A percentile compares a stretch with the other conserved stretches of the same genome.
Conservation (phyloP, 2,329 filamentous ascomycete species). For the Pyricularia pennisetigena region DNA sequence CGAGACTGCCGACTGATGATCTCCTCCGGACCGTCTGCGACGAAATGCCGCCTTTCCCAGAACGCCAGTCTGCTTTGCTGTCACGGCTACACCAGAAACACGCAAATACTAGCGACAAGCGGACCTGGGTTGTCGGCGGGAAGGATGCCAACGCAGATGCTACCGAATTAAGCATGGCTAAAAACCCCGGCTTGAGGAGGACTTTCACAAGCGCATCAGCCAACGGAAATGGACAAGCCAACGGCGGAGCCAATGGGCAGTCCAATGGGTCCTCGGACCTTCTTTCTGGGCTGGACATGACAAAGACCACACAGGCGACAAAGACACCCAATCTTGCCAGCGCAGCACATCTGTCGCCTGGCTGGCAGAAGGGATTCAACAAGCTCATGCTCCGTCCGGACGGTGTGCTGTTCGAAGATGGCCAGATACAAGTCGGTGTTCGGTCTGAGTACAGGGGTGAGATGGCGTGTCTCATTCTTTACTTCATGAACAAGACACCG, state of each 20-base stretch:
- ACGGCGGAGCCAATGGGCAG: conserved; percentile 41
- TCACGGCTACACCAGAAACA: conserved; percentile 93
- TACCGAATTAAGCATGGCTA: conserved; percentile 69
- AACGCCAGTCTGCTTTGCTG: conserved; percentile 82
- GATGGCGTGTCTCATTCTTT: conserved; percentile 88
- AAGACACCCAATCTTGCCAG: conserved; percentile 81
- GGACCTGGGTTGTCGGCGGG: conserved; percentile 95
- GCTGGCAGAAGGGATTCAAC: conserved; percentile 88
- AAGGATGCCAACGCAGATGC: conserved; percentile 85
- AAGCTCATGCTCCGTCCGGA: conserved; percentile 69
- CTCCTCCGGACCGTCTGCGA: conserved; percentile 89
- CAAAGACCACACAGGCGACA: conserved; percentile 43
- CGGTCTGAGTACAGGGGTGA: conserved; percentile 93
- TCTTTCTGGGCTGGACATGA: conserved; percentile 75
- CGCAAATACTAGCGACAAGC: conserved; percentile 83
- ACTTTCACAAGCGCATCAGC: conserved; percentile 55
- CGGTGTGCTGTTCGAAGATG: conserved; percentile 89
- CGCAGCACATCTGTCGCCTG: conserved; percentile 83
- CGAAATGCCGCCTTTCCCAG: conserved; percentile 97
- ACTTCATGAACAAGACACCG: conserved; percentile 90
- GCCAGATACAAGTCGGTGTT: conserved; percentile 84
- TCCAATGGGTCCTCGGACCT: conserved; percentile 34
- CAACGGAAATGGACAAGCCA: conserved; percentile 32
- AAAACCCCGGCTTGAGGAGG: conserved; percentile 74
- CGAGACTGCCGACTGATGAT: conserved; percentile 79